A percentile compares a stretch with the other conserved stretches of the same genome.
Evolutionary conservation across 805 yeast species (phyloP).

Genomic region (Yamadazyma scolyti): DNA sequence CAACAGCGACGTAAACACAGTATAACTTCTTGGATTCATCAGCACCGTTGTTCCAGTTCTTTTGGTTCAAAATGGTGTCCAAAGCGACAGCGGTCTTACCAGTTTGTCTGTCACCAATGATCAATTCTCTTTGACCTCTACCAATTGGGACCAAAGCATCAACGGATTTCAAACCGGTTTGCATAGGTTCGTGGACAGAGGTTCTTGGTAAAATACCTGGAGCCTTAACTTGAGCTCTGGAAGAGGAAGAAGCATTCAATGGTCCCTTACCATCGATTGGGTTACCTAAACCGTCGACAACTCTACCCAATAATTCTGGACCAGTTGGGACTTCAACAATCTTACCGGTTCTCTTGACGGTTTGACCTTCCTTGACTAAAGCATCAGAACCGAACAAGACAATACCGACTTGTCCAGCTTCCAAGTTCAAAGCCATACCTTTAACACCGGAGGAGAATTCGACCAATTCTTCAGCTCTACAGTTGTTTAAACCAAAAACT

Average conservation of each 20-base stretch:
- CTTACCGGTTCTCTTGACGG: slow-evolving; percentile 99
- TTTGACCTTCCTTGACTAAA: slow-evolving; percentile 98
- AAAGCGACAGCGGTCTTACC: slow-evolving; percentile 99
- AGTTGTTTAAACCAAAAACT: slow-evolving; percentile 98
- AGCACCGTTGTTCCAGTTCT: slow-evolving; percentile 93
- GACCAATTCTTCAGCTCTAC: slow-evolving; percentile 99
- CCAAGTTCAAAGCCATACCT: slow-evolving; percentile 99
- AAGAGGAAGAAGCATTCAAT: slow-evolving; percentile 73
- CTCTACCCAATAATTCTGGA: slow-evolving; percentile 97
- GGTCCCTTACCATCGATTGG: slow-evolving; percentile 99
- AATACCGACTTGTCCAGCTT: slow-evolving; percentile 99
- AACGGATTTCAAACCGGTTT: slow-evolving; percentile 98
- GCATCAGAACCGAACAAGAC: slow-evolving; percentile 99
- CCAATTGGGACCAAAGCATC: slow-evolving; percentile 99
- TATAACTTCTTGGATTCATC: slow-evolving; percentile 97
- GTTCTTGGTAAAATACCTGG: slow-evolving; percentile 99
- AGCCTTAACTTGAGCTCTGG: slow-evolving; percentile 99
- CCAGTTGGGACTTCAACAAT: slow-evolving; percentile 99
- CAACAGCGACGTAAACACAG: slow-evolving; percentile 99
- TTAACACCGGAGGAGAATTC: slow-evolving; percentile 99
- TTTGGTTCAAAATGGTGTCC: slow-evolving; percentile 98
- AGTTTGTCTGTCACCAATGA: slow-evolving; percentile 99
- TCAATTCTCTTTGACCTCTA: slow-evolving; percentile 99
- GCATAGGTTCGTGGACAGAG: slow-evolving; percentile 98
- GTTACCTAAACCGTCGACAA: slow-evolving; percentile 98